Evolutionary conservation across 306 rosid species (phyloP).

Genomic region (Myrica gale): DNA sequence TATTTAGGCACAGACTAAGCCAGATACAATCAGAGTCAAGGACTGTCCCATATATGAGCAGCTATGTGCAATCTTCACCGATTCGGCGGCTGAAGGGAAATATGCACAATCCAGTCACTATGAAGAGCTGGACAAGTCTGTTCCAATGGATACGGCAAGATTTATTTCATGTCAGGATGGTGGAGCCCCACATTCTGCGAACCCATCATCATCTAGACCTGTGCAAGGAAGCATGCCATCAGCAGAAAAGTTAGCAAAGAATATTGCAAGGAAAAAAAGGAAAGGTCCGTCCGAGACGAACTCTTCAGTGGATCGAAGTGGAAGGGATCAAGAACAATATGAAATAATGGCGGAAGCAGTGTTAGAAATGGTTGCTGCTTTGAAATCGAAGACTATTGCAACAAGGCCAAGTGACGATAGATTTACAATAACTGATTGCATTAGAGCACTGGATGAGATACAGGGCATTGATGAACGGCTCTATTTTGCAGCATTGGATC

Average conservation of each 20-base stretch:
- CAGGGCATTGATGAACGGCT: constrained; percentile 48
- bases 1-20: constrained; percentile 53
- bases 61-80: constrained; percentile 68
- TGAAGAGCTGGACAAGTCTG: constrained; percentile 58
- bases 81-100: constrained; percentile 68
- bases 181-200: constrained; percentile 38
- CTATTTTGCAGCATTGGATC: constrained; percentile 71
- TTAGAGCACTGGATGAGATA: constrained; percentile 71
- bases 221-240: constrained; percentile 35
- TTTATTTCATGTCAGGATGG: constrained; percentile 44
- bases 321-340: constrained; percentile 48
- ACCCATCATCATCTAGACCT: constrained; percentile 34
- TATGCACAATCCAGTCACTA: constrained; percentile 87
- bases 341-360: constrained; percentile 62
- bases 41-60: constrained; percentile 87
- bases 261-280: constrained; percentile 49
- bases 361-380: constrained; percentile 66
- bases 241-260: constrained; percentile 45
- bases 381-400: constrained; percentile 44
- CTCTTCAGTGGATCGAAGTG: constrained; percentile 31
- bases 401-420: constrained; percentile 42
- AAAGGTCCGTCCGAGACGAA: constrained; percentile 56
- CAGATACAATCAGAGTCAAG: constrained; percentile 57
- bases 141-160: constrained; percentile 33
- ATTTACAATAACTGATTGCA: constrained; percentile 71